phyloP scores from a whole-genome alignment of 2,329 filamentous ascomycete genomes.

The Claviceps maximensis region DNA sequence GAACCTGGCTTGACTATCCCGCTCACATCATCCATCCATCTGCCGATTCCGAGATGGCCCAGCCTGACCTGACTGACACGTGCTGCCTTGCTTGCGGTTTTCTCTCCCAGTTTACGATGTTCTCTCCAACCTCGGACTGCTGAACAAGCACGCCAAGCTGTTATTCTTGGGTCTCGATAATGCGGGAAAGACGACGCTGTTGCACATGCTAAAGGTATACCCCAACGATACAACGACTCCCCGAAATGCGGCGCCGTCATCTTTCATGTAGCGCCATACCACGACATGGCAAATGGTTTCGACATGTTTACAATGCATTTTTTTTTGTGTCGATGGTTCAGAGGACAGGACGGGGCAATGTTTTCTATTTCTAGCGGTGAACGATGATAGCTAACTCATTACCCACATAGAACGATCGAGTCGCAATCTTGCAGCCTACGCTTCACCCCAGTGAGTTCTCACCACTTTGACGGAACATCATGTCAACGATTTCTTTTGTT shows the following conservation, averaged over 20 bases:
- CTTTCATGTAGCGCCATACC: background rate
- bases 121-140: conserved; percentile 70
- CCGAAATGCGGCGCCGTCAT: background rate
- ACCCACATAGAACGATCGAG: conserved; percentile 63
- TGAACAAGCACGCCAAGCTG: conserved; percentile 94
- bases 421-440: conserved; percentile 80
- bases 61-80: conserved; percentile 22
- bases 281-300: background rate
- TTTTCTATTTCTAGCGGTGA: background rate
- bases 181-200: conserved; percentile 83
- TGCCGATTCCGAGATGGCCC: background rate
- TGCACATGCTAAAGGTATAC: conserved; percentile 88
- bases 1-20: too few relatives aligned
- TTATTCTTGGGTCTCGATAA: conserved; percentile 89
- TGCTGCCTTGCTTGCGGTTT: conserved; percentile 9
- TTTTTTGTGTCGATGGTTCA: background rate
- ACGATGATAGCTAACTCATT: conserved; percentile 12
- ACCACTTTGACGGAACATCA: background rate
- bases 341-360: too few relatives aligned
- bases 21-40: too few relatives aligned
- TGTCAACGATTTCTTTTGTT: background rate
- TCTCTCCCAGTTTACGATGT: conserved; percentile 62
- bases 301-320: background rate
- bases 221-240: background rate
- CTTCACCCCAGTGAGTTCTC: conserved; percentile 70